Conservation (phyloP, 768 basidiomycete species). For the Neoboletus brunneissimus region DNA sequence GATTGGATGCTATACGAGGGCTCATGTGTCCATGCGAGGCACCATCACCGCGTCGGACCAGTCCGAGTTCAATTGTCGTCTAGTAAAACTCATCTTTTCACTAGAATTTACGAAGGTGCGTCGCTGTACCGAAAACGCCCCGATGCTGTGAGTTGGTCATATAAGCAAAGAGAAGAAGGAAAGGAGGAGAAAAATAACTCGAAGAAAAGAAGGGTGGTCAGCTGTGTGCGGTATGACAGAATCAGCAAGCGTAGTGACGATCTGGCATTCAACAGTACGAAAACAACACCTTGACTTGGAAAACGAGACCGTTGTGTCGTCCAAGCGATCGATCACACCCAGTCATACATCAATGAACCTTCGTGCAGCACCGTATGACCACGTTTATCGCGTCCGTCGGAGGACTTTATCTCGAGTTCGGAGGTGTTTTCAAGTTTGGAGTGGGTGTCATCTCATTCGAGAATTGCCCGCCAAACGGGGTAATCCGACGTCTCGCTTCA, state of each 20-base stretch:
- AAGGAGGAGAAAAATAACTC: neutral
- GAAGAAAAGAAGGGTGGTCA: neutral
- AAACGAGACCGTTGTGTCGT: neutral
- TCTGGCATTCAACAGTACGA: neutral
- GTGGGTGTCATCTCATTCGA: neutral
- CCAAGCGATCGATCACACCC: slow-evolving; percentile 4
- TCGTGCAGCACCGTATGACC: neutral
- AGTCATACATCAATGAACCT: neutral
- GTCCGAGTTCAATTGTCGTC: slow-evolving; percentile 16
- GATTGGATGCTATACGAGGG: neutral
- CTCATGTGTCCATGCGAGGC: neutral
- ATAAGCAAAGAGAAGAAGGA: too few species aligned
- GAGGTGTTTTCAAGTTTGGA: slow-evolving; percentile 7
- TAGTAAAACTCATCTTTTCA: neutral
- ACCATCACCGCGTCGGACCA: neutral
- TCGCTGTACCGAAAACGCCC: neutral
- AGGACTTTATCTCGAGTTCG: slow-evolving; percentile 4
- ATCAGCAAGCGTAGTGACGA: neutral
- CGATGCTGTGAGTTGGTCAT: neutral
- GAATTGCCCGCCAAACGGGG: neutral
- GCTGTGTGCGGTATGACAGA: neutral
- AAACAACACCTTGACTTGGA: neutral
- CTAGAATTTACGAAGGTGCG: neutral
- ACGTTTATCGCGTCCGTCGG: slow-evolving; percentile 8
- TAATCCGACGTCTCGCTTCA: slow-evolving; percentile 2